phyloP scores from a whole-genome alignment of 192 early-diverging fungal genomes.

The Coemansia asiatica region DNA sequence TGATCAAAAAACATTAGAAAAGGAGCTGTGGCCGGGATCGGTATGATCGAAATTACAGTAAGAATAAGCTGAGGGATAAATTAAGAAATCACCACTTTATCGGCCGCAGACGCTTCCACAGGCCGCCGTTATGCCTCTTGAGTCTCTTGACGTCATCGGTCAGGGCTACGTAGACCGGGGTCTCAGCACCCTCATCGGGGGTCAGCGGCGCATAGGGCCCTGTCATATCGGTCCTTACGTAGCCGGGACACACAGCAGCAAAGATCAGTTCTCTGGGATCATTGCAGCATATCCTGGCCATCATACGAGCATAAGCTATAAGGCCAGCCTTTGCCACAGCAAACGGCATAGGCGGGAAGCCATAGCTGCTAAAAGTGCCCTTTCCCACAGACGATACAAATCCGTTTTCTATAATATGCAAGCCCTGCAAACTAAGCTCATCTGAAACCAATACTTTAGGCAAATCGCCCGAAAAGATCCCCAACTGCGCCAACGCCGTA shows the following conservation, averaged over 20 bases:
- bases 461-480: constrained; percentile 52
- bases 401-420: constrained; percentile 51
- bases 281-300: constrained; percentile 20
- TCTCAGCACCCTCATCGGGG: constrained; percentile 49
- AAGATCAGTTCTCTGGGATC: constrained; percentile 41
- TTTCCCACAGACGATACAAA: constrained; percentile 49
- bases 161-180: constrained; percentile 45
- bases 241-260: constrained; percentile 52
- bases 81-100: constrained; percentile 44
- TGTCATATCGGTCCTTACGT: constrained; percentile 44
- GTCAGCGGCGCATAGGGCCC: constrained; percentile 45
- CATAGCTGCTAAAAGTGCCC: constrained; percentile 38
- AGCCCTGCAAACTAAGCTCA: constrained; percentile 28
- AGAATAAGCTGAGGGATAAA: too few species aligned
- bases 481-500: constrained; percentile 50
- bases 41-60: background rate
- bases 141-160: constrained; percentile 34
- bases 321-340: constrained; percentile 52
- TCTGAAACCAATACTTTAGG: constrained; percentile 44
- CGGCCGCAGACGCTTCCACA: constrained; percentile 48
- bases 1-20: constrained; percentile 1
- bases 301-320: constrained; percentile 47
- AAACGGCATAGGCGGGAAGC: constrained; percentile 54
- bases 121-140: constrained; percentile 37
- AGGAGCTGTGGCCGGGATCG: background rate